Percentiles rank a stretch among this genome's conserved stretches.
Evolutionary conservation across 1,139 yeast species (phyloP).

Genomic region (Pichia sp.): DNA sequence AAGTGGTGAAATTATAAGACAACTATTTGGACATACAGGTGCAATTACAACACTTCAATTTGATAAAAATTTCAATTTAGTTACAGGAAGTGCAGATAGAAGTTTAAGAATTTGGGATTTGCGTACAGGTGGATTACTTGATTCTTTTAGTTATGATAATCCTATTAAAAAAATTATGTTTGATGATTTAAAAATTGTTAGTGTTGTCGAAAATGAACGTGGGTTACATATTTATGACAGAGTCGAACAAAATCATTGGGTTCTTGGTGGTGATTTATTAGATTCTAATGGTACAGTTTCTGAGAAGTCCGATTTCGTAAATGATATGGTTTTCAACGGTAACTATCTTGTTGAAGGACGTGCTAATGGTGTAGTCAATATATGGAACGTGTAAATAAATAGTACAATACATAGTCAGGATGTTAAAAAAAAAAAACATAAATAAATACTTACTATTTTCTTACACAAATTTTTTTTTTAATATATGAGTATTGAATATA

Average conservation of each 20-base stretch:
- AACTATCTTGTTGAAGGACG: constrained; percentile 63
- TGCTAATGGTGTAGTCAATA: constrained; percentile 48
- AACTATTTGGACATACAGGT: constrained; percentile 64
- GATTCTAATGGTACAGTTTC: background rate
- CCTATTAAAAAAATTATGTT: constrained; percentile 50
- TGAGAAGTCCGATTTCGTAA: constrained; percentile 21
- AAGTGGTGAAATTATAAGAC: constrained; percentile 59
- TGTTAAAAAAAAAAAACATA: background rate
- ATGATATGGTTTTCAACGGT: constrained; percentile 45
- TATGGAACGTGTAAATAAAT: constrained; percentile 35
- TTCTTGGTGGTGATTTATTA: constrained; percentile 35
- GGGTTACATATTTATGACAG: constrained; percentile 53
- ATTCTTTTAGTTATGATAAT: constrained; percentile 47
- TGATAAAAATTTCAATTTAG: constrained; percentile 49
- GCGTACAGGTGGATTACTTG: constrained; percentile 43
- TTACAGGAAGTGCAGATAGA: constrained; percentile 61
- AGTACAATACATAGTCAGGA: background rate
- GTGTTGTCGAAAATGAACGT: constrained; percentile 38
- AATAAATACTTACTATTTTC: background rate
- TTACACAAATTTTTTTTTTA: no score
- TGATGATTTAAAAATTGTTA: constrained; percentile 47
- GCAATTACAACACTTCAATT: constrained; percentile 65
- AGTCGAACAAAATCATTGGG: constrained; percentile 44
- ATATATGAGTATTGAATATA: no score
- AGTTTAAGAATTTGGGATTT: constrained; percentile 68